Conservation (phyloP, 2,329 filamentous ascomycete genomes). For the Fusarium sp. region DNA sequence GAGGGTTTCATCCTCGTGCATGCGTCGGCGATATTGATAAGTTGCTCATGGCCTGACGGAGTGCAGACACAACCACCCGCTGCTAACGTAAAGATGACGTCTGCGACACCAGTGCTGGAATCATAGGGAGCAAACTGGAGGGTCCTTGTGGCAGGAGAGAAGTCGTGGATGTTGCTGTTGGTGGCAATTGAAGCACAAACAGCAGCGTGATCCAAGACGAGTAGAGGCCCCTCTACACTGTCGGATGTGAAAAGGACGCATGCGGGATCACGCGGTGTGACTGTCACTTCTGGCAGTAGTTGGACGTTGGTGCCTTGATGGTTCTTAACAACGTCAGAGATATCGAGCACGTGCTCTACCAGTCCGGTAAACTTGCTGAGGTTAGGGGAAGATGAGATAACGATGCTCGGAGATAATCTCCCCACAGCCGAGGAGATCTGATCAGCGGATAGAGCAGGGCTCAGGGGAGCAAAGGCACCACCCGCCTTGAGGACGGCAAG, state of each 20-base stretch:
- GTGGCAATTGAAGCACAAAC: slow-evolving; percentile 13
- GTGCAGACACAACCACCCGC: slow-evolving; percentile 3
- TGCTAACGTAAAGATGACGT: background rate
- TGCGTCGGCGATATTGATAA: background rate
- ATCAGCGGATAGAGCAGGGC: background rate
- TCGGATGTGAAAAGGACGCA: background rate
- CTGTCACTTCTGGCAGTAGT: background rate
- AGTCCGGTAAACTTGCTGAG: background rate
- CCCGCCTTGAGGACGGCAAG: slow-evolving; percentile 25
- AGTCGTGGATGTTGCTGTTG: slow-evolving; percentile 15
- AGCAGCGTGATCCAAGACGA: slow-evolving; percentile 13
- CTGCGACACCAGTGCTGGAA: background rate
- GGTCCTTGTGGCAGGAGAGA: slow-evolving; percentile 6
- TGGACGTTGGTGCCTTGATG: background rate
- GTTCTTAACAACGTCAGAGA: background rate
- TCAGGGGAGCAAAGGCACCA: slow-evolving; percentile 19
- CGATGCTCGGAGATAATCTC: background rate
- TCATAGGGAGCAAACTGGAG: background rate
- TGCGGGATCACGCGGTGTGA: background rate
- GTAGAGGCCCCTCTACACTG: background rate
- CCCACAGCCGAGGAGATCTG: background rate
- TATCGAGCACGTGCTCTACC: background rate
- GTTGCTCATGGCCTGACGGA: background rate
- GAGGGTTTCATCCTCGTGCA: slow-evolving; percentile 2
- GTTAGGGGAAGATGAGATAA: background rate